Conservation (phyloP, 192 early-diverging fungal genomes). For the Lobosporangium transversale region DNA sequence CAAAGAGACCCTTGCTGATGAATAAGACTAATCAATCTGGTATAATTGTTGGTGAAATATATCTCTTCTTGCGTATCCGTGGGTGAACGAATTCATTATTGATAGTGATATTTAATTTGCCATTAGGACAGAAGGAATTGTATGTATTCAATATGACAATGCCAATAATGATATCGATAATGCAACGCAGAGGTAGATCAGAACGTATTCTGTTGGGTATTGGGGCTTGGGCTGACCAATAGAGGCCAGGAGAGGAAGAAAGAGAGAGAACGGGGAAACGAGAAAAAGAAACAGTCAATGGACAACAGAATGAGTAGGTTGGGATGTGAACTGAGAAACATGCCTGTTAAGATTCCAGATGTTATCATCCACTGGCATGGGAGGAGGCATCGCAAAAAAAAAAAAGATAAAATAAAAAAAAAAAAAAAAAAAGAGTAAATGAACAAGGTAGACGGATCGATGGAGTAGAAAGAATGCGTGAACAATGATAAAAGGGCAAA, state of each 20-base stretch:
- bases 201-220: too few species aligned
- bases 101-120: not conserved
- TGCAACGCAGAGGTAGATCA: too few species aligned
- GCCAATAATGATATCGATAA: too few species aligned
- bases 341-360: constrained; percentile 54
- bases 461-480: not conserved
- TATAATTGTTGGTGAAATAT: not conserved
- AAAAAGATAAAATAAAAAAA: not conserved
- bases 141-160: not conserved
- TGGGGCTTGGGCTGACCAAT: too few species aligned
- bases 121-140: not conserved
- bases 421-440: not conserved
- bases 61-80: too few species aligned
- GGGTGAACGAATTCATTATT: too few species aligned
- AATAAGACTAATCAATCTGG: not conserved
- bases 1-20: not conserved
- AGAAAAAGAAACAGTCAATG: not conserved
- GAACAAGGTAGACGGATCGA: not conserved
- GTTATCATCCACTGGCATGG: constrained; percentile 52
- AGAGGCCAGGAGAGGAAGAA: constrained; percentile 5
- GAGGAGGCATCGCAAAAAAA: constrained; percentile 28
- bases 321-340: too few species aligned
- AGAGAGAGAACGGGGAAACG: not conserved
- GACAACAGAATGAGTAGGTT: too few species aligned
- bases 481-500: not conserved